phyloP scores from a whole-genome alignment of 148 eudicot genomes.

The Fagopyrum homotropicum region DNA sequence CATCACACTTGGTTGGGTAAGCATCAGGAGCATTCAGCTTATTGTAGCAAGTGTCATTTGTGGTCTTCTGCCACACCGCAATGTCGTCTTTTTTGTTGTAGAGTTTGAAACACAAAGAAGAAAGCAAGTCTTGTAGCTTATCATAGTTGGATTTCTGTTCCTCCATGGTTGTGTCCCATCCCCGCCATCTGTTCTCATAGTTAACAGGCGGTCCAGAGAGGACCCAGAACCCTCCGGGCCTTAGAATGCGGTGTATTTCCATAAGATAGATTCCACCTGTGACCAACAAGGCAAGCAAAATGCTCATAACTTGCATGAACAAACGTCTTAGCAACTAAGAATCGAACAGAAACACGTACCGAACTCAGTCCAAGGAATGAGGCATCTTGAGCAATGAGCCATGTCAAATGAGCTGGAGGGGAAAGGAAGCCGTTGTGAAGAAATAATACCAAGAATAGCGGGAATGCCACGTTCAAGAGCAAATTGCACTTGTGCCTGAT shows the following conservation, averaged over 20 bases:
- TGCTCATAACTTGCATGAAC: no score
- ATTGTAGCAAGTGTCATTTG: constrained; percentile 55
- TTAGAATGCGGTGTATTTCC: constrained; percentile 83
- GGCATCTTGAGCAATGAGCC: constrained; percentile 98
- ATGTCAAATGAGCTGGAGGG: constrained; percentile 89
- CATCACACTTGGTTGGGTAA: constrained; percentile 83
- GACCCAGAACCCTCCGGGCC: constrained; percentile 96
- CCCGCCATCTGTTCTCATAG: constrained; percentile 71
- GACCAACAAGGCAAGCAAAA: no score
- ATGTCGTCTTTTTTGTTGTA: constrained; percentile 72
- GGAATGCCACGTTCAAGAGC: constrained; percentile 95
- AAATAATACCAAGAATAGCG: constrained; percentile 70
- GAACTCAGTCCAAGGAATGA: constrained; percentile 92
- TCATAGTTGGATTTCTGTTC: constrained; percentile 67
- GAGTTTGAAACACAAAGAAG: constrained; percentile 74
- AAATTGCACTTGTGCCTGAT: constrained; percentile 91
- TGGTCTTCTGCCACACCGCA: constrained; percentile 81
- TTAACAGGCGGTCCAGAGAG: constrained; percentile 97
- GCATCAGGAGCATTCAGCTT: constrained; percentile 51
- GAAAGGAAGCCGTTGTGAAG: constrained; percentile 85
- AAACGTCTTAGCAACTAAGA: not conserved
- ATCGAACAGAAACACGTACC: constrained; percentile 29
- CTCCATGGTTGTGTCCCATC: constrained; percentile 85
- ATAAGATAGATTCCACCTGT: constrained; percentile 89
- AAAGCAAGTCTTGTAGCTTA: constrained; percentile 56